These are phyloP conservation scores for Dimargaris cristalligena DNA, from an alignment of 192 early-diverging fungal genomes.

Conservation along the genomic window DNA sequence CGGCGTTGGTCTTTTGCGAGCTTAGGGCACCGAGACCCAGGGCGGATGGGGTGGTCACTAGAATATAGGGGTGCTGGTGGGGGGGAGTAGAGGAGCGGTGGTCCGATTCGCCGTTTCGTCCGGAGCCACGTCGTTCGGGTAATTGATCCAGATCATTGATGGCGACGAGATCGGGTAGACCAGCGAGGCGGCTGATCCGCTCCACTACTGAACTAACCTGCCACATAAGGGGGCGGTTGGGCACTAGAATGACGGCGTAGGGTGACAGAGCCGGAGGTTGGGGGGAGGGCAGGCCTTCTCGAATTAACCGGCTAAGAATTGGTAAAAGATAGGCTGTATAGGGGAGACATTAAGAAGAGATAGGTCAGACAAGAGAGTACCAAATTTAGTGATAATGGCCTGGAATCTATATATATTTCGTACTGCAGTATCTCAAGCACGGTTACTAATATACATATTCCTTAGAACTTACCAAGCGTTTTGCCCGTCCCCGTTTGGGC, in stretches of 20 bases:
- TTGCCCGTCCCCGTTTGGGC: constrained; percentile 8
- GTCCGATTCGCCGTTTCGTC: too few relatives aligned
- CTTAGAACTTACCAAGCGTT: background rate
- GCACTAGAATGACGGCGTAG: constrained; percentile 8
- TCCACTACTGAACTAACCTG: background rate
- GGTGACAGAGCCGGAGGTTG: background rate
- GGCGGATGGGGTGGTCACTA: background rate
- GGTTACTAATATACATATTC: background rate
- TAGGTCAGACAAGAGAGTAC: background rate
- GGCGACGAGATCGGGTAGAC: background rate
- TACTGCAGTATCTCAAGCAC: background rate
- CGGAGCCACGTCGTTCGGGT: too few relatives aligned
- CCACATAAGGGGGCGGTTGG: constrained; percentile 4
- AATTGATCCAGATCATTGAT: constrained; percentile 1
- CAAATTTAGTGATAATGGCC: background rate
- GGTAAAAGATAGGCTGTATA: background rate
- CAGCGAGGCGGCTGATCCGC: background rate
- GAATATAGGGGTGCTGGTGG: background rate
- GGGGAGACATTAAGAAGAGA: background rate
- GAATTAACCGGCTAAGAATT: background rate
- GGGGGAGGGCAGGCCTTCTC: background rate
- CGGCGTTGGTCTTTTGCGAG: background rate
- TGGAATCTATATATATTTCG: background rate
- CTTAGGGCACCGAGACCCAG: background rate
- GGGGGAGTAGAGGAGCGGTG: background rate